A percentile compares a stretch with the other conserved stretches of the same genome.
phyloP scores from a whole-genome alignment of 75 land plant genomes.

The Cupressus sempervirens region DNA sequence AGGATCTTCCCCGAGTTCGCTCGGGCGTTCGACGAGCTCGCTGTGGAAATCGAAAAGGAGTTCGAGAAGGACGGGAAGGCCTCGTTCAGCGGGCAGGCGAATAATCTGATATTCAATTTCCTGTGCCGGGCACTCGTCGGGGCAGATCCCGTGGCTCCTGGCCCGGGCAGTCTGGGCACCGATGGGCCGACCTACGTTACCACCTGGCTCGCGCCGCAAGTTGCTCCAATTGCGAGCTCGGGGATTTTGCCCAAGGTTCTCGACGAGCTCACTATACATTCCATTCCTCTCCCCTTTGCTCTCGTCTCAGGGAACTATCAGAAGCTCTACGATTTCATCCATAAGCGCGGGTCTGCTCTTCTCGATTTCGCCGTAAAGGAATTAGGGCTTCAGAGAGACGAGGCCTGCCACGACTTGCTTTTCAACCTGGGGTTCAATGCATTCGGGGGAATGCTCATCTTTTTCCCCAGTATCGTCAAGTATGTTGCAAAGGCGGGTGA shows the following conservation, averaged over 20 bases:
- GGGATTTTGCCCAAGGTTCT: slow-evolving; percentile 49
- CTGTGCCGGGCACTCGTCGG: slow-evolving; percentile 47
- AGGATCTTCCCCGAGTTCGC: slow-evolving; percentile 64
- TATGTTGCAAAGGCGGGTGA: slow-evolving; percentile 3
- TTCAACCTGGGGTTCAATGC: slow-evolving; percentile 16
- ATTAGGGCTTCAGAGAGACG: slow-evolving; percentile 43
- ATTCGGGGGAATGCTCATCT: slow-evolving; percentile 16
- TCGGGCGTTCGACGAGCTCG: slow-evolving; percentile 28
- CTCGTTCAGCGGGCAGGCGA: slow-evolving; percentile 24
- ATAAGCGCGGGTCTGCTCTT: slow-evolving; percentile 18
- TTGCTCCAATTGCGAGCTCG: slow-evolving; percentile 48
- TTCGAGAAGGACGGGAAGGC: slow-evolving; percentile 36
- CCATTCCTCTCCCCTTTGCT: slow-evolving; percentile 37
- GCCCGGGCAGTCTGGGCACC: slow-evolving; percentile 43
- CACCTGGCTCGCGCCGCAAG: slow-evolving; percentile 11
- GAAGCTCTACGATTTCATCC: slow-evolving; percentile 33
- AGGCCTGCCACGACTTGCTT: slow-evolving; percentile 70
- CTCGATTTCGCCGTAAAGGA: slow-evolving; percentile 54
- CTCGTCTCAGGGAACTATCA: slow-evolving; percentile 42
- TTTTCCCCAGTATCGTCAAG: slow-evolving; percentile 16
- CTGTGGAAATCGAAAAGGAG: slow-evolving; percentile 40
- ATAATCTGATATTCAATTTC: slow-evolving; percentile 56
- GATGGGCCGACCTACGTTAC: slow-evolving; percentile 53
- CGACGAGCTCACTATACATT: slow-evolving; percentile 53
- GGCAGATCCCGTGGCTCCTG: slow-evolving; percentile 41